A percentile compares a stretch with the other conserved stretches of the same genome.
Evolutionary conservation across 257 asterid genomes (phyloP).

Genomic region (Asclepias syriaca): DNA sequence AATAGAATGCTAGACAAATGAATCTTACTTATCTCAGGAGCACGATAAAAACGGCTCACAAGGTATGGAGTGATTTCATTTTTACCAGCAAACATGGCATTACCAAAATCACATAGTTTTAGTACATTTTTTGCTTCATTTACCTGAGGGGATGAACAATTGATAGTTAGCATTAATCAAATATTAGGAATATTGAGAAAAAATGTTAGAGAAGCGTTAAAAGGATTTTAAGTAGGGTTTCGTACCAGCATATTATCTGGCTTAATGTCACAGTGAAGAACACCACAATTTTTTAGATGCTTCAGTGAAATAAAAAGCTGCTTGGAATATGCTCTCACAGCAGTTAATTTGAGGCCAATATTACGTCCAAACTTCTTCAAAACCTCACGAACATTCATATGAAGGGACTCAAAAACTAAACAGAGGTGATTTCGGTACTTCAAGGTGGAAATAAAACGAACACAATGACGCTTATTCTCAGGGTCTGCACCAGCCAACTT

Average conservation of each 20-base stretch:
- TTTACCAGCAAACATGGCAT: constrained; percentile 99
- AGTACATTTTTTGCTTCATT: constrained; percentile 86
- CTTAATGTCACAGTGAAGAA: constrained; percentile 97
- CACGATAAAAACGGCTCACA: constrained; percentile 98
- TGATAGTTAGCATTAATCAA: neutral
- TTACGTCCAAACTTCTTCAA: constrained; percentile 98
- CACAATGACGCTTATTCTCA: constrained; percentile 92
- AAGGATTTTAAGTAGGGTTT: constrained; percentile 10
- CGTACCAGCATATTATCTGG: constrained; percentile 99
- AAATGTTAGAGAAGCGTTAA: neutral
- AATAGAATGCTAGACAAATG: neutral
- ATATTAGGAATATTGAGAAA: neutral
- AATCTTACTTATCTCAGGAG: constrained; percentile 94
- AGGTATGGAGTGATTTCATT: constrained; percentile 97
- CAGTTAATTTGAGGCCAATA: constrained; percentile 95
- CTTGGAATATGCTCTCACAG: constrained; percentile 97
- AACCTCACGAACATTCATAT: constrained; percentile 99
- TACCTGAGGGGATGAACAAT: constrained; percentile 41
- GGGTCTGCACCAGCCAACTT: constrained; percentile 96
- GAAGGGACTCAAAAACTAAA: constrained; percentile 99
- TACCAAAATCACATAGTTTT: constrained; percentile 97
- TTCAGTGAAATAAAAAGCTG: constrained; percentile 92
- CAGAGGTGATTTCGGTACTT: constrained; percentile 98
- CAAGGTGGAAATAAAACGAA: constrained; percentile 87
- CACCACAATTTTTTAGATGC: constrained; percentile 89